These are phyloP conservation scores for Hericium coralloides DNA, from an alignment of 768 basidiomycete genomes.

Conservation along the genomic window DNA sequence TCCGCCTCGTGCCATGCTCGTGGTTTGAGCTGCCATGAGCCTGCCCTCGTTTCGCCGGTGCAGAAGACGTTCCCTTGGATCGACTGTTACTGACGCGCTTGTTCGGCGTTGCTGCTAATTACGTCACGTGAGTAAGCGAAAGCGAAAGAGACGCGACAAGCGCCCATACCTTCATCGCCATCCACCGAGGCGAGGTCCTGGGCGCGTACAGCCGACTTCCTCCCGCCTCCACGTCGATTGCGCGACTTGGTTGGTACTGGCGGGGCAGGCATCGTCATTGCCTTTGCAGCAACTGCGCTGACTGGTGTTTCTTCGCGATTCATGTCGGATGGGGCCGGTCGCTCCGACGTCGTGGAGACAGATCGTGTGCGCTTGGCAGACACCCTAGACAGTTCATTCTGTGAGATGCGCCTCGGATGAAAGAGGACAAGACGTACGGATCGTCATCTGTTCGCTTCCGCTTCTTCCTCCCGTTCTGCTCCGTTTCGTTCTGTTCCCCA, in stretches of 20 bases:
- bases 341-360: slow-evolving; percentile 62
- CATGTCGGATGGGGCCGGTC: slow-evolving; percentile 29
- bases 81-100: slow-evolving; percentile 40
- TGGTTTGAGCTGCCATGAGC: slow-evolving; percentile 23
- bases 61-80: slow-evolving; percentile 22
- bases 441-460: slow-evolving; percentile 74
- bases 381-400: slow-evolving; percentile 22
- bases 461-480: slow-evolving; percentile 46
- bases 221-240: slow-evolving; percentile 21
- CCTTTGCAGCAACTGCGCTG: slow-evolving; percentile 14
- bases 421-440: slow-evolving; percentile 34
- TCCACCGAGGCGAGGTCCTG: slow-evolving; percentile 32
- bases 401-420: slow-evolving; percentile 8
- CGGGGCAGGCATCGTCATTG: slow-evolving; percentile 14
- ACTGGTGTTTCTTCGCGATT: slow-evolving; percentile 35
- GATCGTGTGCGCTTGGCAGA: slow-evolving; percentile 72
- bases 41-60: slow-evolving; percentile 22
- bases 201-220: slow-evolving; percentile 20
- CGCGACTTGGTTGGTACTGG: slow-evolving; percentile 19
- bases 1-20: slow-evolving; percentile 42
- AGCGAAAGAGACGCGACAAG: slow-evolving; percentile 8
- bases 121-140: slow-evolving; percentile 25
- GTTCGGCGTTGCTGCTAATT: slow-evolving; percentile 9
- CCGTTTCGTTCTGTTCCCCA: slow-evolving; percentile 40
- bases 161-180: slow-evolving; percentile 50